Evolutionary conservation across 2,329 filamentous ascomycete genomes (phyloP).

Genomic region (Claviceps sp.): DNA sequence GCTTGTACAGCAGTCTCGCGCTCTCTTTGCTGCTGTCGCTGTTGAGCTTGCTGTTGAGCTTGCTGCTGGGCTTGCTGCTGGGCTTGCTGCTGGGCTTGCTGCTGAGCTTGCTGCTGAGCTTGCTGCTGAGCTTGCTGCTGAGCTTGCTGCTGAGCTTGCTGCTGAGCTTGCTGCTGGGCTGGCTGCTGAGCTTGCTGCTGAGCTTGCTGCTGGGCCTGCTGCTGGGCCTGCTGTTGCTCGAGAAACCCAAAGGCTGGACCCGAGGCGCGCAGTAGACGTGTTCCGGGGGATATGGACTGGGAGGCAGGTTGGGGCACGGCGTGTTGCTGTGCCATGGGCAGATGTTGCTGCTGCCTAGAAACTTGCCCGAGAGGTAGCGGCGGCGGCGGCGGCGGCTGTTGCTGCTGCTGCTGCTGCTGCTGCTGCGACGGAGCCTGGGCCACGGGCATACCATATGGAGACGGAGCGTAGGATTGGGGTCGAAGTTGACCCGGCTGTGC

Average conservation of each 20-base stretch:
- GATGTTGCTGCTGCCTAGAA: conserved; percentile 14
- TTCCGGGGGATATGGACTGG: conserved; percentile 33
- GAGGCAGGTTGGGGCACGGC: conserved; percentile 22
- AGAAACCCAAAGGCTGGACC: conserved; percentile 28
- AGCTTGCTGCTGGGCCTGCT: conserved; percentile 8
- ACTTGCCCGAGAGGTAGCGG: conserved; percentile 1
- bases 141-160: conserved; percentile 5
- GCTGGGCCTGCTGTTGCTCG: conserved; percentile 16
- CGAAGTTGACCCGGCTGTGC: conserved; percentile 14
- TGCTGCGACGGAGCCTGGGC: conserved; percentile 25
- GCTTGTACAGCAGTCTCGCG: conserved; percentile 4
- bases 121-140: conserved; percentile 10
- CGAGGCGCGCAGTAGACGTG: conserved; percentile 30
- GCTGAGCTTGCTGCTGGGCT: conserved; percentile 10
- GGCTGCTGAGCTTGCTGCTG: neutral
- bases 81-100: conserved; percentile 10
- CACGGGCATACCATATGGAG: conserved; percentile 32
- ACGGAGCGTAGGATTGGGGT: conserved; percentile 27
- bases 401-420: conserved; percentile 13
- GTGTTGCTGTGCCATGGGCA: conserved; percentile 22
- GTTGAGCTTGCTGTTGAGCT: neutral
- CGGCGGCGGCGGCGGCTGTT: conserved; percentile 5
- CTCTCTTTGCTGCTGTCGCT: conserved; percentile 13
- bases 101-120: conserved; percentile 10
- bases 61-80: conserved; percentile 8